Evolutionary conservation across 352 stramenopile species (phyloP), one percentile per base, ranked within the genome.

Genomic region (Phytophthora vignae): DNA sequence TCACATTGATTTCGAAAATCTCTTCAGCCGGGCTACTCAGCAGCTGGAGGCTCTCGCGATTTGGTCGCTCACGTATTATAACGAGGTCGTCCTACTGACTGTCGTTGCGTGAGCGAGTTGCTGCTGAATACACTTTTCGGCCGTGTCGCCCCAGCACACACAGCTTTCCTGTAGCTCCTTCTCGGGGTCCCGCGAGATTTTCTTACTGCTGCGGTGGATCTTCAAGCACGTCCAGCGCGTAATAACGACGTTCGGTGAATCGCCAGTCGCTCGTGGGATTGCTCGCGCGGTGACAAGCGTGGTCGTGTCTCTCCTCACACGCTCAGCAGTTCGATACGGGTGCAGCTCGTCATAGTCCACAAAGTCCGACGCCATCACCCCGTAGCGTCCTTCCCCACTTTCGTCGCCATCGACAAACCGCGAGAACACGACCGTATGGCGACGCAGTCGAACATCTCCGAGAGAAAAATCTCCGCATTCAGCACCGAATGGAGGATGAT

Each of bases 381-480:
- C 63, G n/a, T 65, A 72, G 17, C 48, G 17, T 21, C 58, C 40
- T 14, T 46, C 14, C 50, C 31, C 52, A 17, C 17, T 11, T 15
- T 38, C 38, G 2, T 36, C n/a, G 0, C 36, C 40, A 4, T 63
- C 49, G 6, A 46, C 19, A 55, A 72, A 76, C 11, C 53, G 55
- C 9, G 69, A 61, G 15, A 72, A 76, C 44, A 76, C 0, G 1
- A 72, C 27, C 3, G 63, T 76, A 19, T 75, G 4, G 73, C 79
- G 53, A 88, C 73, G 48, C 78, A 63, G 42, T 71, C 76, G 2
- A 81, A 76, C 22, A 74, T 76, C 61, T 89, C 83, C 2, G 83
- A 84, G 52, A 89, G 78, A 40, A 76, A 78, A 29, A 89, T 86
- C 65, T 91, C 83, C 19, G 81, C 49, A 55, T 90, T 88, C 21